These are phyloP conservation scores for Nemania sp. DNA, from an alignment of 2,329 filamentous ascomycete species.

Conservation along the genomic window DNA sequence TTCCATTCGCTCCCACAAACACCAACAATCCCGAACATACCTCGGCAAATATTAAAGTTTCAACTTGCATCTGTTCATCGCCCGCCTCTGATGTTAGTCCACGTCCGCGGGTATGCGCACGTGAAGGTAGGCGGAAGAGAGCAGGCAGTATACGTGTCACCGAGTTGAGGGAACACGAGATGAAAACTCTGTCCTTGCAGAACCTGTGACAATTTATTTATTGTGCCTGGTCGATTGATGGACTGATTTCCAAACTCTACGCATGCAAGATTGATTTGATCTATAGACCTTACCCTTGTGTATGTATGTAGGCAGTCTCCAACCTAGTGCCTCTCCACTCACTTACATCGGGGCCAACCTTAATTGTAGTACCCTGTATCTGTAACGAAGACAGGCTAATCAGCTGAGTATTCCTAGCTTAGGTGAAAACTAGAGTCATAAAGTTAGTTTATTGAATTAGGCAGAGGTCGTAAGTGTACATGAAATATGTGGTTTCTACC, in stretches of 20 bases:
- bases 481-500: background rate
- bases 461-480: slow-evolving; percentile 31
- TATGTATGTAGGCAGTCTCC: background rate
- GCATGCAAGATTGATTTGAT: slow-evolving; percentile 8
- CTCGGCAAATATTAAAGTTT: too few species aligned
- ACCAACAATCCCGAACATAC: too few species aligned
- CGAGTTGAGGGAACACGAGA: background rate
- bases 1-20: too few species aligned
- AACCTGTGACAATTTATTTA: background rate
- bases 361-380: background rate
- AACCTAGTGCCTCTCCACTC: background rate
- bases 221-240: background rate
- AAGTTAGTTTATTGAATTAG: slow-evolving; percentile 14
- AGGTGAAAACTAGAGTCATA: background rate
- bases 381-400: too few species aligned
- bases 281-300: background rate
- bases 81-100: background rate
- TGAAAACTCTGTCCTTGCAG: background rate
- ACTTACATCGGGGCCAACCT: slow-evolving; percentile 5
- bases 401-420: background rate
- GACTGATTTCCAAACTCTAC: background rate
- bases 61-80: too few species aligned
- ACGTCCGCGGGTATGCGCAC: background rate
- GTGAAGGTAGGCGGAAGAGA: too few species aligned
- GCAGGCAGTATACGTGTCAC: background rate